phyloP scores from a whole-genome alignment of 169 alveolate genomes.

The Plasmodium adleri region DNA sequence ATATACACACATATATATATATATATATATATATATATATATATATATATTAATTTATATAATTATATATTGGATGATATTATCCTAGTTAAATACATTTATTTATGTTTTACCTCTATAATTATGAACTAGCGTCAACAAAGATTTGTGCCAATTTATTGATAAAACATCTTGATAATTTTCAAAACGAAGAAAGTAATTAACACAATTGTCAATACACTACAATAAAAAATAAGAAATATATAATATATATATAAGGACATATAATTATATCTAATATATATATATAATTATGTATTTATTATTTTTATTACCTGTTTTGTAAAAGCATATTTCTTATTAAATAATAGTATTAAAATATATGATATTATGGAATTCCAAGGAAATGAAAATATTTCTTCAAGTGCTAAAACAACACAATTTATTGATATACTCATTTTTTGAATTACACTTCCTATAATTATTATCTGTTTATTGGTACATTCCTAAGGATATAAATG shows the following conservation, averaged over 20 bases:
- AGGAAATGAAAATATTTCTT: slow-evolving; percentile 90
- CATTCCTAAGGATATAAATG: slow-evolving; percentile 82
- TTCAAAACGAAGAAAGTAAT: slow-evolving; percentile 83
- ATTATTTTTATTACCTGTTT: slow-evolving; percentile 88
- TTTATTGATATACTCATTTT: slow-evolving; percentile 93
- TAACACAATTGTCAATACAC: slow-evolving; percentile 81
- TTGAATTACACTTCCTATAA: slow-evolving; percentile 93
- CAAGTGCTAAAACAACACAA: slow-evolving; percentile 94
- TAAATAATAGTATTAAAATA: slow-evolving; percentile 92
- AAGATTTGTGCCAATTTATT: slow-evolving; percentile 95
- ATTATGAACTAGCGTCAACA: slow-evolving; percentile 90
- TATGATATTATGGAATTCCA: slow-evolving; percentile 91
- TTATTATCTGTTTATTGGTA: slow-evolving; percentile 95
- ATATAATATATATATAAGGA: neutral
- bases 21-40: neutral
- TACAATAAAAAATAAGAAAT: slow-evolving; percentile 1
- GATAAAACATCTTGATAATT: slow-evolving; percentile 88
- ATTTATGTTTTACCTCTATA: slow-evolving; percentile 84
- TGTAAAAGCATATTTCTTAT: slow-evolving; percentile 95
- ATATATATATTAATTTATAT: too few species aligned
- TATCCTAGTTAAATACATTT: too few species aligned
- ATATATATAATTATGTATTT: slow-evolving; percentile 43
- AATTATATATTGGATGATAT: too few species aligned
- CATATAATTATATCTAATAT: neutral
- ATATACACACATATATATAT: neutral